Conservation (phyloP, 163 green algal species). For the Volvox carteri region DNA sequence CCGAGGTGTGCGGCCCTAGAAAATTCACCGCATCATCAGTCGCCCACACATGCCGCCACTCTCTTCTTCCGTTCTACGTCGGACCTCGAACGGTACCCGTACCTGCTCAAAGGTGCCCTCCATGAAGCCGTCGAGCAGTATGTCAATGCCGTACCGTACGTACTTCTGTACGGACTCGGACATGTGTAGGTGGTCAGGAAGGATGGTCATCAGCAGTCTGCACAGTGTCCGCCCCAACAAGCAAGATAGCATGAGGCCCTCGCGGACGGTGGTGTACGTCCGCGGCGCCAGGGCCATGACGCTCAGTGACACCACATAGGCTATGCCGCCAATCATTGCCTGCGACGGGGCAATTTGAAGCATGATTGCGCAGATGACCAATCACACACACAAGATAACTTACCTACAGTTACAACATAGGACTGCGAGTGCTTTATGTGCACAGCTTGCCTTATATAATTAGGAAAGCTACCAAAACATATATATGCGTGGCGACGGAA, state of each 20-base stretch:
- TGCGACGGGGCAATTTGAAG: no score
- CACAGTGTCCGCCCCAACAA: constrained; percentile 24
- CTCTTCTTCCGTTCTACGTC: background rate
- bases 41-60: background rate
- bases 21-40: background rate
- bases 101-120: constrained; percentile 54
- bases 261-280: background rate
- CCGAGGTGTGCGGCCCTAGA: background rate
- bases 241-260: constrained; percentile 42
- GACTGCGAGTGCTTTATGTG: no score
- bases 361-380: no score
- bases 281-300: constrained; percentile 14
- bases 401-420: no score
- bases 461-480: no score
- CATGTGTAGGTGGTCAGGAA: constrained; percentile 10
- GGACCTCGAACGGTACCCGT: no score
- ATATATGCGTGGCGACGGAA: no score
- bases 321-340: background rate
- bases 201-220: background rate
- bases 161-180: constrained; percentile 35
- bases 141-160: constrained; percentile 17
- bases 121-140: constrained; percentile 54
- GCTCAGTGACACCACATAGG: background rate
- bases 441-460: no score
- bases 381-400: no score